Base-by-base conservation (phyloP, 2,329 filamentous ascomycete species). In the Nannizzia gypsea region DNA sequence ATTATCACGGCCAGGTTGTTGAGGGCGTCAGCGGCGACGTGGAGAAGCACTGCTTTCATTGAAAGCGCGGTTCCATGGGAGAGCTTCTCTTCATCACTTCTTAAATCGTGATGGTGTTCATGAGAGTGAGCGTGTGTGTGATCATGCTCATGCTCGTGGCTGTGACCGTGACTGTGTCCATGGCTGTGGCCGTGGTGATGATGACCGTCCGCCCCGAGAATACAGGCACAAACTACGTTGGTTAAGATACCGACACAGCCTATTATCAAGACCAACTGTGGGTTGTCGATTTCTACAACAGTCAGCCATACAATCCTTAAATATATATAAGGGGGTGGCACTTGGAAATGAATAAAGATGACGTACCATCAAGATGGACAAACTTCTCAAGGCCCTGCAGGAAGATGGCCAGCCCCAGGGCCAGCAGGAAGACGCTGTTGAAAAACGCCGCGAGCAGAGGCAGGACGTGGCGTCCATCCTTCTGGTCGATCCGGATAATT, bases 1-100 rank as follows among this genome's bases (percentile, higher is more conserved):
- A 85, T 75, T 56, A 90, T 89, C 61, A 91, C 87, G 8, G 86
- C 87, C 9, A 90, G 70, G 65, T 91, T 91, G 73, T 90, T 90
- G 63, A 87, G 77, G 3, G 86, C 85, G 66, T 91, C 88, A 34
- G 86, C 84, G 2, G 88, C 67, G 26, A 90, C 81, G 66, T 91
- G 88, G 13, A 88, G 72, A 9, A 90, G 67, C 0, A 88, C 86
- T 11, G 63, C 61, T 59, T 61, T 62, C 9, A 64, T 60, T 1
- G 63, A 64, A n/a, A 62, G 61, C 28, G 56, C 54, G 2, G 42
- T 26, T 17, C 57, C 59, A n/a, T 55, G 17, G 11, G 50, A 55
- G 17, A 28, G 50, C 17, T 55, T 36, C 50, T 57, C 56, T 11
- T 17, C 31, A 2, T 57, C 55, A 34, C 22, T 38, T 42, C 31